These are phyloP conservation scores for Hippophae gyantsensis DNA, from an alignment of 306 rosid species.

Conservation along the genomic window DNA sequence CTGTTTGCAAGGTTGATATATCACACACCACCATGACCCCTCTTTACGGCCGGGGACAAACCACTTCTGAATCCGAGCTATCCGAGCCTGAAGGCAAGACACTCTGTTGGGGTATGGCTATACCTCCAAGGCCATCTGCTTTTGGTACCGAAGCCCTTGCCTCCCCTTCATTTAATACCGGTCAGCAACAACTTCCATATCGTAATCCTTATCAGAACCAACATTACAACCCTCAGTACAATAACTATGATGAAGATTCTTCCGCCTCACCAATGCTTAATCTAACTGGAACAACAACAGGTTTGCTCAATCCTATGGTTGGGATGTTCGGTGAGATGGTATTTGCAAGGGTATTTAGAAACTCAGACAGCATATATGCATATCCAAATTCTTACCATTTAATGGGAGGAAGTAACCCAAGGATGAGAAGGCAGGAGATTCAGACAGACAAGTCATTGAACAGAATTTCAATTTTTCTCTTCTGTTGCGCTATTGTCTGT, in stretches of 20 bases:
- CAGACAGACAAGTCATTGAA: constrained; percentile 69
- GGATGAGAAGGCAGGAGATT: constrained; percentile 82
- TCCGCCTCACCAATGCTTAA: constrained; percentile 36
- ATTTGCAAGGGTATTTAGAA: constrained; percentile 60
- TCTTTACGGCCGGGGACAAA: constrained; percentile 63
- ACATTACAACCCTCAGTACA: constrained; percentile 27
- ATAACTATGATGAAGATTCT: constrained; percentile 30
- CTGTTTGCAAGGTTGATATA: constrained; percentile 83
- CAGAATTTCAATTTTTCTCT: constrained; percentile 71
- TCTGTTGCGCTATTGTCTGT: constrained; percentile 73
- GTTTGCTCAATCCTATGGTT: constrained; percentile 38
- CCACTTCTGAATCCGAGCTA: constrained; percentile 19
- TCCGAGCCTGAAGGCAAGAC: constrained; percentile 26
- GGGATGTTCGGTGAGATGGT: constrained; percentile 82
- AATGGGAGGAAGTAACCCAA: constrained; percentile 32
- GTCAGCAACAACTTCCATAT: constrained; percentile 51
- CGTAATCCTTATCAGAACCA: constrained; percentile 66
- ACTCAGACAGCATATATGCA: constrained; percentile 33
- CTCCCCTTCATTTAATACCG: constrained; percentile 23
- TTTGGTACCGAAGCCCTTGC: constrained; percentile 31
- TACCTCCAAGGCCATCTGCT: constrained; percentile 85
- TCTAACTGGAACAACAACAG: constrained; percentile 34
- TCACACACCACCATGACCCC: constrained; percentile 77
- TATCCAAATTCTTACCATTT: constrained; percentile 47
- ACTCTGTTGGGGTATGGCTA: constrained; percentile 18